Base-by-base conservation (phyloP, 2,329 filamentous ascomycete genomes). In the Penicillium sclerotigenum region DNA sequence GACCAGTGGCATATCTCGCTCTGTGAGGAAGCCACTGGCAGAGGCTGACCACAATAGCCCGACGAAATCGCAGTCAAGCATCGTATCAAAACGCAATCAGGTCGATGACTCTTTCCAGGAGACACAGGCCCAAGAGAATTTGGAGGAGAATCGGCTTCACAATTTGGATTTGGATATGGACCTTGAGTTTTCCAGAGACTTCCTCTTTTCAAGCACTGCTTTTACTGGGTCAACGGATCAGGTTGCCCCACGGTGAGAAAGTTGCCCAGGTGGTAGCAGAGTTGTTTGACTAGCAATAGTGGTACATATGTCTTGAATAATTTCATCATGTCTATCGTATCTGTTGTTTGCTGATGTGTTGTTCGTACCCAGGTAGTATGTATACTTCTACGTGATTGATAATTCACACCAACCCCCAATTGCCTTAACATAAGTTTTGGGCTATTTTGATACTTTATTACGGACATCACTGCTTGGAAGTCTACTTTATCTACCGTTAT, bases 171-270 rank as follows among this genome's bases (percentile, higher is more conserved):
- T 72, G 51, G 69, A 70, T 46, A 65, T 70, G 65, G 67, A 71
- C 36, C 42, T 73, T 49, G 72, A 74, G 43, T 72, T 72, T 49
- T 69, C 69, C 0, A 72, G 68, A 34, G 70, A 73, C 22, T 71
- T 71, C 38, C 40, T 74, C 16, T 73, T 73, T 37, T 70, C 66
- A 13, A 72, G 69, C 34, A 72, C 71, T 5, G 63, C 65, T 13
- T 56, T 69, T 20, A 68, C 69, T 5, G 63, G 63, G 8, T 54
- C 62, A 4, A 64, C 65, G 31, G 59, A 65, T 36, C 57, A 51
- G 28, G 24, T 40, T 31, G 52, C 53, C 20, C 48, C 18, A 11
- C 43, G 50, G 47, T 58, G 29, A 47, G 29, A 11, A 16, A 9
- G 13, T 31, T 33, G 28, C 2, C 9, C 11, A 28, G 20, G 22